These are phyloP conservation scores for Batkoa obscura DNA, from an alignment of 371 early-diverging fungal genomes.

Conservation along the genomic window DNA sequence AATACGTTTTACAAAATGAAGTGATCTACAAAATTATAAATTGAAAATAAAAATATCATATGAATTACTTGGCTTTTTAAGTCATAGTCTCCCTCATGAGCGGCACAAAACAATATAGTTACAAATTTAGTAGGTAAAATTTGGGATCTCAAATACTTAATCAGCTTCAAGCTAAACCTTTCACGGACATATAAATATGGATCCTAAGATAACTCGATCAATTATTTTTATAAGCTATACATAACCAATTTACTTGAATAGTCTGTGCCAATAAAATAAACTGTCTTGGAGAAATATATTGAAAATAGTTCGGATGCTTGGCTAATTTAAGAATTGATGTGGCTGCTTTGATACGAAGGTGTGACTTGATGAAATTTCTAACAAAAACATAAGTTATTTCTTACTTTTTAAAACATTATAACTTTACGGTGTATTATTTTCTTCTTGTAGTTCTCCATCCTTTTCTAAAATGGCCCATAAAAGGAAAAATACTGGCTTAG, in stretches of 20 bases:
- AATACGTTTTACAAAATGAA: background rate
- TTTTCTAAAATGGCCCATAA: slow-evolving; percentile 20
- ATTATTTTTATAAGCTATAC: background rate
- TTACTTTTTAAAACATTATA: background rate
- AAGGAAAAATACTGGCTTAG: slow-evolving; percentile 29
- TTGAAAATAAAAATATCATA: background rate
- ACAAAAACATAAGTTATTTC: background rate
- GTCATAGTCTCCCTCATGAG: slow-evolving; percentile 63
- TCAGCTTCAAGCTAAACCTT: slow-evolving; percentile 42
- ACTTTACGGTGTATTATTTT: slow-evolving; percentile 16
- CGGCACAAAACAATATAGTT: slow-evolving; percentile 50
- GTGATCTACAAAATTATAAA: background rate
- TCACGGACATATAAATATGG: slow-evolving; percentile 66
- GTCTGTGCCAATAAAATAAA: slow-evolving; percentile 33
- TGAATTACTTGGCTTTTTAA: slow-evolving; percentile 17
- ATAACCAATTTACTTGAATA: slow-evolving; percentile 21
- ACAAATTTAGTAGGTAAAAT: slow-evolving; percentile 47
- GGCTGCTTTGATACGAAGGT: slow-evolving; percentile 48
- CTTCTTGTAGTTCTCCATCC: slow-evolving; percentile 30
- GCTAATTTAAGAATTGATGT: slow-evolving; percentile 44
- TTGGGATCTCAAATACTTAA: slow-evolving; percentile 34
- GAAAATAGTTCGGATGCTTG: slow-evolving; percentile 21
- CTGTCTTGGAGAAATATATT: slow-evolving; percentile 26
- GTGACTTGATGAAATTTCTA: slow-evolving; percentile 9
- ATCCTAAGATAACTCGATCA: slow-evolving; percentile 25